Conservation (phyloP, 495 filamentous ascomycete species). For the Corynascus novoguineensis region DNA sequence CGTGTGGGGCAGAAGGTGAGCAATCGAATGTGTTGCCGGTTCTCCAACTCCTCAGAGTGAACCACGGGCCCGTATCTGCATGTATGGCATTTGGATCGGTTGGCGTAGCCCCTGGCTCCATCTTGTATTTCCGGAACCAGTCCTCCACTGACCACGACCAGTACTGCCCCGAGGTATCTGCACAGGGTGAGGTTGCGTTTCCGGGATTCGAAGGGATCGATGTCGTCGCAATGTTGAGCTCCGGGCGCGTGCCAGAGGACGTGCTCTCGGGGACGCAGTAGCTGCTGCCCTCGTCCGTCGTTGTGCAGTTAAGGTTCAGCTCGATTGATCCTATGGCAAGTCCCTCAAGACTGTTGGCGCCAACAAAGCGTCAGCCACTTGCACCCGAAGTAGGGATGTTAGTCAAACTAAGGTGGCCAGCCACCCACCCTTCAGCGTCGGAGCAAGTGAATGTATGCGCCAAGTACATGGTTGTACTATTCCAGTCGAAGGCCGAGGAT, state of each 20-base stretch:
- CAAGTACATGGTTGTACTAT: slow-evolving; percentile 33
- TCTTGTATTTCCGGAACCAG: slow-evolving; percentile 30
- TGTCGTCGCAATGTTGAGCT: slow-evolving; percentile 23
- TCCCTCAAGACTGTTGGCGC: slow-evolving; percentile 24
- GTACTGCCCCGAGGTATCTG: slow-evolving; percentile 23
- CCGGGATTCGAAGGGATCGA: slow-evolving; percentile 8
- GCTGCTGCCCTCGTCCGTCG: slow-evolving; percentile 17
- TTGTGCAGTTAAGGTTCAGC: slow-evolving; percentile 31
- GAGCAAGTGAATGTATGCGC: slow-evolving; percentile 38
- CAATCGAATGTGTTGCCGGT: slow-evolving; percentile 29
- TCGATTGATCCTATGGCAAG: slow-evolving; percentile 32
- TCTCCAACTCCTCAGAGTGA: slow-evolving; percentile 29
- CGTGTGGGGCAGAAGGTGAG: slow-evolving; percentile 17
- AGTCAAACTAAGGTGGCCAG: background rate
- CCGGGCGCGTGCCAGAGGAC: slow-evolving; percentile 10
- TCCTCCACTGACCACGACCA: slow-evolving; percentile 37
- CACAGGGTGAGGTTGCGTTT: slow-evolving; percentile 21
- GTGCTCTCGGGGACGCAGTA: slow-evolving; percentile 27
- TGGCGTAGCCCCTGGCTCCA: slow-evolving; percentile 23
- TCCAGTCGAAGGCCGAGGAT: slow-evolving; percentile 36
- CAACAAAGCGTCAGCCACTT: background rate
- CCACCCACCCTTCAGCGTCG: slow-evolving; percentile 31
- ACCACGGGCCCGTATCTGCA: slow-evolving; percentile 34
- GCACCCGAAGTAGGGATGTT: too few relatives aligned
- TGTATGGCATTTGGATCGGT: background rate